phyloP scores from a whole-genome alignment of 495 filamentous ascomycete genomes.

The Neurospora hispaniola region DNA sequence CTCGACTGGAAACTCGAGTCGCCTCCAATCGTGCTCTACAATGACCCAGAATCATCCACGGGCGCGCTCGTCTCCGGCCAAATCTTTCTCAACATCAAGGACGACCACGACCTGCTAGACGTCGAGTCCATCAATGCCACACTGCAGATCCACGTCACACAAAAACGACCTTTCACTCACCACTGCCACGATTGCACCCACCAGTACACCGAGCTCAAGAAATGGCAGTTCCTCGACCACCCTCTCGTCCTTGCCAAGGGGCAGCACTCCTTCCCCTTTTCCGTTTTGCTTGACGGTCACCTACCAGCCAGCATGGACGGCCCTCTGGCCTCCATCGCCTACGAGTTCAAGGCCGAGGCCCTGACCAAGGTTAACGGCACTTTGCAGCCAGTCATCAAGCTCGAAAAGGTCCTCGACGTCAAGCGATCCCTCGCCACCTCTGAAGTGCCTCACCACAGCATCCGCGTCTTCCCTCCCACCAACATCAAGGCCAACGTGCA shows the following conservation, averaged over 20 bases:
- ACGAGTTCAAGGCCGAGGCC: constrained; percentile 68
- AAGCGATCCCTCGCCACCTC: constrained; percentile 57
- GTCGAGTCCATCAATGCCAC: constrained; percentile 60
- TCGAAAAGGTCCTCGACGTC: constrained; percentile 54
- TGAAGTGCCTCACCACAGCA: constrained; percentile 59
- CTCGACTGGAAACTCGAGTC: constrained; percentile 78
- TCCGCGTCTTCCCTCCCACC: constrained; percentile 93
- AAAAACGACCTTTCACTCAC: constrained; percentile 65
- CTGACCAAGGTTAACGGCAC: constrained; percentile 42
- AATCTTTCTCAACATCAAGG: constrained; percentile 58
- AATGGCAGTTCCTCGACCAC: constrained; percentile 68
- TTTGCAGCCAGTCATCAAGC: constrained; percentile 36
- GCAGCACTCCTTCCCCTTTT: constrained; percentile 80
- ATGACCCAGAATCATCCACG: constrained; percentile 58
- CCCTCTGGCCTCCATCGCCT: constrained; percentile 60
- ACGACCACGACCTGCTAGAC: constrained; percentile 41
- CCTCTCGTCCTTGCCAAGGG: constrained; percentile 51
- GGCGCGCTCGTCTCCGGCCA: constrained; percentile 85
- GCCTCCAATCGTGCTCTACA: constrained; percentile 79
- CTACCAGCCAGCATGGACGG: constrained; percentile 74
- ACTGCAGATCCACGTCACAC: constrained; percentile 54
- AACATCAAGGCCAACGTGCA: constrained; percentile 76
- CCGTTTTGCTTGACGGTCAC: constrained; percentile 75
- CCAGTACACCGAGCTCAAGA: constrained; percentile 58
- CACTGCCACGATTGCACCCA: constrained; percentile 69